Evolutionary conservation across 1,284 basidiomycete genomes (phyloP).

Genomic region (Sphaerobolus stellatus): DNA sequence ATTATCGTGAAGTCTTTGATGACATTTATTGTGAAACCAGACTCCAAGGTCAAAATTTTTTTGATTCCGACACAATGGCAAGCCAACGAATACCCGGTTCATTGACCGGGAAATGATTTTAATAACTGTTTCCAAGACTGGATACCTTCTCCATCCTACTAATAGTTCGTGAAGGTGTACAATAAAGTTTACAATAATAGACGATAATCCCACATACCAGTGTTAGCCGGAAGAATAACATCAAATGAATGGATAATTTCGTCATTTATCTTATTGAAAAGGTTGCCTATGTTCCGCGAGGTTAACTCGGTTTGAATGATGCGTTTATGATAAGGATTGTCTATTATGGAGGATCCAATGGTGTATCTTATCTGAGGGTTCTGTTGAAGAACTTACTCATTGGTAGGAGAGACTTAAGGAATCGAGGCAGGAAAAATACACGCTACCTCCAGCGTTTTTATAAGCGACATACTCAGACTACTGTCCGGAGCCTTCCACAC

Average conservation of each 20-base stretch:
- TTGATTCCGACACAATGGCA: slow-evolving; percentile 37
- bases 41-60: not conserved
- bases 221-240: slow-evolving; percentile 20
- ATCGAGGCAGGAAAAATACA: no score
- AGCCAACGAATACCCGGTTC: slow-evolving; percentile 43
- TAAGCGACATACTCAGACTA: no score
- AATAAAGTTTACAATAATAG: no score
- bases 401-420: no score
- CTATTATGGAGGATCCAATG: slow-evolving; percentile 13
- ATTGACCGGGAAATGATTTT: slow-evolving; percentile 39
- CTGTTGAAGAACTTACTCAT: no score
- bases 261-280: slow-evolving; percentile 25
- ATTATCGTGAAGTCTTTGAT: slow-evolving; percentile 41
- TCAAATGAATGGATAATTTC: slow-evolving; percentile 25
- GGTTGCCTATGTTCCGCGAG: slow-evolving; percentile 18
- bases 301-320: slow-evolving; percentile 25
- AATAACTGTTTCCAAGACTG: slow-evolving; percentile 33
- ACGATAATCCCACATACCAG: no score
- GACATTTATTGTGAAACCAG: slow-evolving; percentile 22
- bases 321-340: slow-evolving; percentile 21
- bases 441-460: no score
- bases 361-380: slow-evolving; percentile 15
- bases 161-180: no score
- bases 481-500: no score
- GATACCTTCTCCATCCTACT: slow-evolving; percentile 43